phyloP scores from a whole-genome alignment of 1,284 basidiomycete species.

The Psilocybe mexicana region DNA sequence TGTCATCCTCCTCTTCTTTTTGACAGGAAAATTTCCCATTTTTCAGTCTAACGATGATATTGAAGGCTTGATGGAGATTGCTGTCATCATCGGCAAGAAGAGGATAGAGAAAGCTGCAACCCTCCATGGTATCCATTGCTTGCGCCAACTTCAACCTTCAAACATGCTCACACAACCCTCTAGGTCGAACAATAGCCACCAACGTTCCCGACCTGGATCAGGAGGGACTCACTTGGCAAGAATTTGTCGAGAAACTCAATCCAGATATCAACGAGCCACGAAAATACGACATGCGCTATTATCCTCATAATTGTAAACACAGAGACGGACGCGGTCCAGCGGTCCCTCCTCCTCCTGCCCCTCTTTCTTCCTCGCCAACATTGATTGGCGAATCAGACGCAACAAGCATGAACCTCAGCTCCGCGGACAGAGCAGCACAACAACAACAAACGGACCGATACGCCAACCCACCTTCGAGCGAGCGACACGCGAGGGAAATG shows the following conservation, averaged over 20 bases:
- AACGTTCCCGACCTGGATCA: conserved; percentile 78
- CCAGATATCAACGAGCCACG: conserved; percentile 66
- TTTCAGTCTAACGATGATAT: conserved; percentile 95
- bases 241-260: conserved; percentile 78
- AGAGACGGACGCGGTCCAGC: conserved; percentile 22
- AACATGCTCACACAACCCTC: conserved; percentile 8
- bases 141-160: background rate
- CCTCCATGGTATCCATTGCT: conserved; percentile 77
- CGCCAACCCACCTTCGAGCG: conserved; percentile 25
- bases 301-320: conserved; percentile 47
- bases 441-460: conserved; percentile 12
- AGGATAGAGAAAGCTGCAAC: conserved; percentile 87
- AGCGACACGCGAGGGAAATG: conserved; percentile 51
- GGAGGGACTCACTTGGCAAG: conserved; percentile 67
- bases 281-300: conserved; percentile 50
- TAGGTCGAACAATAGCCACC: conserved; percentile 84
- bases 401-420: background rate
- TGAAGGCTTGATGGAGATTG: conserved; percentile 95
- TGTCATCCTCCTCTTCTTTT: conserved; percentile 89
- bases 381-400: background rate
- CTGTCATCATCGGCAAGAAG: conserved; percentile 81
- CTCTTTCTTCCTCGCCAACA: background rate
- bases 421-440: background rate
- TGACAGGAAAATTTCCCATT: conserved; percentile 91
- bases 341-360: conserved; percentile 18